phyloP scores from a whole-genome alignment of 2,329 filamentous ascomycete species.

The Diaporthe amygdali region DNA sequence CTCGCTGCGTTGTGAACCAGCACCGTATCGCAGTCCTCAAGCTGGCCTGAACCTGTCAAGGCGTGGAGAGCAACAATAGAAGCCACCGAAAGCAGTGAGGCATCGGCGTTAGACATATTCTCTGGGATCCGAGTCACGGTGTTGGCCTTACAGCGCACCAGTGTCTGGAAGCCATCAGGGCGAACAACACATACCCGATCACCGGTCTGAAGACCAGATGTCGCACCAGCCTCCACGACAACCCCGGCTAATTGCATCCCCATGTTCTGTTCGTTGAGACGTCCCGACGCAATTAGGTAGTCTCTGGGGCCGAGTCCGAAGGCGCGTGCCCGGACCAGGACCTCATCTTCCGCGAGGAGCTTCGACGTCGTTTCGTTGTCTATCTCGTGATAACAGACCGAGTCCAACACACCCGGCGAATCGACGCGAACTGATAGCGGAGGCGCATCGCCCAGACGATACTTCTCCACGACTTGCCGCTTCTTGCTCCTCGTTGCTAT shows the following conservation, averaged over 20 bases:
- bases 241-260: constrained; percentile 39
- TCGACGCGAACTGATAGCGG: constrained; percentile 2
- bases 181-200: constrained; percentile 28
- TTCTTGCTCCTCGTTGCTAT: background rate
- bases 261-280: constrained; percentile 34
- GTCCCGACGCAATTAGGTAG: constrained; percentile 39
- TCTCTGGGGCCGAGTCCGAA: constrained; percentile 40
- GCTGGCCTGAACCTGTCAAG: background rate
- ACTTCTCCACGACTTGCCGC: background rate
- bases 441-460: background rate
- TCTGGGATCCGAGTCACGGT: background rate
- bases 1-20: background rate
- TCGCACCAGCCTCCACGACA: constrained; percentile 35
- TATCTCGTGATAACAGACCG: constrained; percentile 14
- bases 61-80: background rate
- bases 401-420: background rate
- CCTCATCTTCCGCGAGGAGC: constrained; percentile 24
- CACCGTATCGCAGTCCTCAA: background rate
- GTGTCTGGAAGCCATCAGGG: background rate
- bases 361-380: constrained; percentile 2
- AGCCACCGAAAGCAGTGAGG: background rate
- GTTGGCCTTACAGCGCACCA: constrained; percentile 9
- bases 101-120: background rate
- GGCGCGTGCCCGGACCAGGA: constrained; percentile 28
- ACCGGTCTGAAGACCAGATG: constrained; percentile 29